These are phyloP conservation scores for Coemansia sp. DNA, from an alignment of 192 early-diverging fungal species.

Conservation along the genomic window DNA sequence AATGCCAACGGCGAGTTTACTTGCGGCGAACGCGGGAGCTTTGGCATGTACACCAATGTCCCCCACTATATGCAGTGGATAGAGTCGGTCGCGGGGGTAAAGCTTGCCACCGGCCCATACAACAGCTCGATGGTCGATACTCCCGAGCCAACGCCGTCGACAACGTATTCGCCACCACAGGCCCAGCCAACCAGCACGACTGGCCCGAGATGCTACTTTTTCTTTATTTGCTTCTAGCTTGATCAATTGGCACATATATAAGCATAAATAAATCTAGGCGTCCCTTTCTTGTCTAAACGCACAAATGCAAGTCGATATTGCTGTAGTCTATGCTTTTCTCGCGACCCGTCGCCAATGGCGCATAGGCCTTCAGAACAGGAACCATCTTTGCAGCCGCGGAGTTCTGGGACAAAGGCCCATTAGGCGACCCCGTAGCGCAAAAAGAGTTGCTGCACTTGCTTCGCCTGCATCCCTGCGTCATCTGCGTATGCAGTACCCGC, in stretches of 20 bases:
- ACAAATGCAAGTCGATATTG: slow-evolving; percentile 40
- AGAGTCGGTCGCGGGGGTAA: slow-evolving; percentile 14
- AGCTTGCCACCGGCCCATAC: background rate
- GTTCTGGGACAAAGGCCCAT: slow-evolving; percentile 4
- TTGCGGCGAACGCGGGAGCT: slow-evolving; percentile 46
- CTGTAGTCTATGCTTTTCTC: slow-evolving; percentile 20
- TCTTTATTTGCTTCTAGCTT: slow-evolving; percentile 40
- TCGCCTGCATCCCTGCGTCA: slow-evolving; percentile 75
- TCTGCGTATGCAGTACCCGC: slow-evolving; percentile 67
- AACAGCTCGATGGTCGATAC: background rate
- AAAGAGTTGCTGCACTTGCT: slow-evolving; percentile 64
- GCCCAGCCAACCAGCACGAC: slow-evolving; percentile 6
- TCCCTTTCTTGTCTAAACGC: slow-evolving; percentile 10
- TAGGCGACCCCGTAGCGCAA: slow-evolving; percentile 28
- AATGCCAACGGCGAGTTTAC: slow-evolving; percentile 25
- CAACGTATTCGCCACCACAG: background rate
- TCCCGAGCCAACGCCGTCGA: background rate
- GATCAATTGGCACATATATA: too few relatives aligned
- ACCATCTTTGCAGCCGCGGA: slow-evolving; percentile 27
- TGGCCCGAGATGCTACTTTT: slow-evolving; percentile 20
- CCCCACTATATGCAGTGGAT: slow-evolving; percentile 33
- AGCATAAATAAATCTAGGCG: too few relatives aligned
- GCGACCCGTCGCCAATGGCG: slow-evolving; percentile 16
- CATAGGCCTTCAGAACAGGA: slow-evolving; percentile 33
- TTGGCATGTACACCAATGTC: slow-evolving; percentile 47